phyloP scores from a whole-genome alignment of 805 yeast species.

The Candida alai region DNA sequence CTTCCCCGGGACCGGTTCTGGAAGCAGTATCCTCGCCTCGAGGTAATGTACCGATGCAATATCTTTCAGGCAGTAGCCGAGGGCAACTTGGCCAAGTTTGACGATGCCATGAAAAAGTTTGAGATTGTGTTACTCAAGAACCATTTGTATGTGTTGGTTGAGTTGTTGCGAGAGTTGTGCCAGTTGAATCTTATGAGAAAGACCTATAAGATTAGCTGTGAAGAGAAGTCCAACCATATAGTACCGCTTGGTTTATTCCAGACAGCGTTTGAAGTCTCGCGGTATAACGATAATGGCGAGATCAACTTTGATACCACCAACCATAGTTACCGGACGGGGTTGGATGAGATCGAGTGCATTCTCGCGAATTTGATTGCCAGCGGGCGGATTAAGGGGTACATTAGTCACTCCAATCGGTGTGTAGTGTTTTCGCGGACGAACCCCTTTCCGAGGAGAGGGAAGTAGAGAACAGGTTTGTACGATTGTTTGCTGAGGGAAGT shows the following conservation, averaged over 20 bases:
- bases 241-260: constrained; percentile 41
- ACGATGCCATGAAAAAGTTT: constrained; percentile 38
- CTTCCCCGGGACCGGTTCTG: constrained; percentile 45
- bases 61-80: constrained; percentile 44
- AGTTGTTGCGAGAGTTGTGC: constrained; percentile 48
- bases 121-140: constrained; percentile 52
- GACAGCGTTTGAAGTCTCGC: constrained; percentile 37
- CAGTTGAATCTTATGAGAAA: constrained; percentile 49
- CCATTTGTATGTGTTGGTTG: constrained; percentile 57
- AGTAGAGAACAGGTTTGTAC: not conserved
- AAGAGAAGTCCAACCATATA: constrained; percentile 26
- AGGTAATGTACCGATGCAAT: constrained; percentile 39
- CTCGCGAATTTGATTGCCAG: constrained; percentile 61
- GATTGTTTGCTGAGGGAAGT: too few relatives aligned
- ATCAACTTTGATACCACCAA: constrained; percentile 6
- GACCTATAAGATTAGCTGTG: constrained; percentile 19
- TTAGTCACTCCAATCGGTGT: constrained; percentile 71
- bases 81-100: constrained; percentile 58
- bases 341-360: constrained; percentile 64
- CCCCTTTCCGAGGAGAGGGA: constrained; percentile 53
- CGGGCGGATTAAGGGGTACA: constrained; percentile 70
- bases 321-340: constrained; percentile 8
- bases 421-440: constrained; percentile 71
- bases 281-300: constrained; percentile 2
- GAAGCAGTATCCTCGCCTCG: constrained; percentile 38